Percentiles rank a stretch among this genome's conserved stretches.
Conservation (phyloP, 768 basidiomycete species). For the Calocera viscosa region DNA sequence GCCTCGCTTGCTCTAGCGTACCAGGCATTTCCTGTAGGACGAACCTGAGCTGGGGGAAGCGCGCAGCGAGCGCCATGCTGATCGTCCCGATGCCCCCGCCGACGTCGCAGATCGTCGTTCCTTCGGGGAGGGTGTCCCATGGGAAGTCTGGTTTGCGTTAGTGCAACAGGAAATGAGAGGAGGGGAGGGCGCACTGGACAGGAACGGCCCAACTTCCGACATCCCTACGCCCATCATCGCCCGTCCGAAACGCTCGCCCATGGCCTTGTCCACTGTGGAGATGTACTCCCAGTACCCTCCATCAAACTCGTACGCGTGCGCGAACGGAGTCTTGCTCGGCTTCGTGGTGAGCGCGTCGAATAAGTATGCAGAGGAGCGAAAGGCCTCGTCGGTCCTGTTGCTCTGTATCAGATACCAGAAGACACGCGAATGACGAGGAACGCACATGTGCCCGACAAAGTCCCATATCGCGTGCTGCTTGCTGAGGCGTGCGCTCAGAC, state of each 20-base stretch:
- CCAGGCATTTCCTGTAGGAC: constrained; percentile 27
- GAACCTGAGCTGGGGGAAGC: constrained; percentile 25
- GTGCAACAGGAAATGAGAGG: background rate
- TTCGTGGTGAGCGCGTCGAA: background rate
- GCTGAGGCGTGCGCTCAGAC: constrained; percentile 29
- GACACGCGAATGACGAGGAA: background rate
- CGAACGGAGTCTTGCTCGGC: background rate
- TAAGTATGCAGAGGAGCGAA: background rate
- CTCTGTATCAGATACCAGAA: background rate
- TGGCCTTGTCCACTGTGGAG: background rate
- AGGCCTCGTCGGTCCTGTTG: background rate
- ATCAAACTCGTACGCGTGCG: background rate
- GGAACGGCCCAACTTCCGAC: background rate
- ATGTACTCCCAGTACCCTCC: background rate
- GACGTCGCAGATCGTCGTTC: constrained; percentile 27
- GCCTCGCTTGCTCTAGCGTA: constrained; percentile 20
- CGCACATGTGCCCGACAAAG: constrained; percentile 24
- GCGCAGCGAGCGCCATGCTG: constrained; percentile 24
- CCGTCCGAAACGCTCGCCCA: background rate
- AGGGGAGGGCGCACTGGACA: background rate
- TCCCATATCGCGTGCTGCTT: constrained; percentile 26
- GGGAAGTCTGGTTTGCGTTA: constrained; percentile 23
- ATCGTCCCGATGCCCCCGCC: constrained; percentile 29
- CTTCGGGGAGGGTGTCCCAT: constrained; percentile 21
- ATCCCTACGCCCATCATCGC: background rate